Percentiles rank a stretch among this genome's conserved stretches.
Conservation (phyloP, 176 grass and related monocot genomes). For the Paspalum vaginatum region DNA sequence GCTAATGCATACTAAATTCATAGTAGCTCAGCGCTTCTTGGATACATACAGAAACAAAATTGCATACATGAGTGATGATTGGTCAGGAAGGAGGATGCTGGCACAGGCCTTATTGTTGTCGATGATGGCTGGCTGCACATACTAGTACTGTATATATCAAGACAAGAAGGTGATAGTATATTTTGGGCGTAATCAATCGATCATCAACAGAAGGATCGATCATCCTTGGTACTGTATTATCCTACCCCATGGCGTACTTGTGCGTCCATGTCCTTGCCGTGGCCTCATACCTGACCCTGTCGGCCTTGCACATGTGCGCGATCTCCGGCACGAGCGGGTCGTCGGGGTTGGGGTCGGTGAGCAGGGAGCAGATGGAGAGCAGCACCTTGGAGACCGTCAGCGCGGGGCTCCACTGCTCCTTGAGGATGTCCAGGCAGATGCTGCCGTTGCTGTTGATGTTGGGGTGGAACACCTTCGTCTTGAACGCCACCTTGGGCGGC, state of each 20-base stretch:
- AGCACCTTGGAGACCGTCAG: constrained; percentile 81
- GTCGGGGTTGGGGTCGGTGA: constrained; percentile 82
- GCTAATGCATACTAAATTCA: too few relatives aligned
- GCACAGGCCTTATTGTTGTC: too few relatives aligned
- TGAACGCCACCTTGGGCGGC: constrained; percentile 82
- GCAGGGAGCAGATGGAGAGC: constrained; percentile 80
- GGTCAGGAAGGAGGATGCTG: too few relatives aligned
- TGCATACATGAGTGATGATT: too few relatives aligned
- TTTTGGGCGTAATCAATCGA: too few relatives aligned
- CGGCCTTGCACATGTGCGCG: constrained; percentile 88
- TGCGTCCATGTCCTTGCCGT: constrained; percentile 71
- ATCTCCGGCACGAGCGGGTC: constrained; percentile 89
- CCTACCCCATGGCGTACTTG: constrained; percentile 71
- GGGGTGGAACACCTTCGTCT: constrained; percentile 86
- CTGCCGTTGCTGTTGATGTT: constrained; percentile 90
- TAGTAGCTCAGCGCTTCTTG: too few relatives aligned
- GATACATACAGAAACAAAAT: not conserved
- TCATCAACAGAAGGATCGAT: too few relatives aligned
- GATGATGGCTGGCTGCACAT: too few relatives aligned
- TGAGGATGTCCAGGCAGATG: constrained; percentile 93
- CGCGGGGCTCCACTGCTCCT: constrained; percentile 87
- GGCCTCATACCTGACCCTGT: constrained; percentile 65
- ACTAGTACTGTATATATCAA: too few relatives aligned
- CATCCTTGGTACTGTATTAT: too few relatives aligned
- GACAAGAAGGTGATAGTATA: too few relatives aligned